phyloP scores from a whole-genome alignment of 345 rosid genomes.

The Brassica carinata region DNA sequence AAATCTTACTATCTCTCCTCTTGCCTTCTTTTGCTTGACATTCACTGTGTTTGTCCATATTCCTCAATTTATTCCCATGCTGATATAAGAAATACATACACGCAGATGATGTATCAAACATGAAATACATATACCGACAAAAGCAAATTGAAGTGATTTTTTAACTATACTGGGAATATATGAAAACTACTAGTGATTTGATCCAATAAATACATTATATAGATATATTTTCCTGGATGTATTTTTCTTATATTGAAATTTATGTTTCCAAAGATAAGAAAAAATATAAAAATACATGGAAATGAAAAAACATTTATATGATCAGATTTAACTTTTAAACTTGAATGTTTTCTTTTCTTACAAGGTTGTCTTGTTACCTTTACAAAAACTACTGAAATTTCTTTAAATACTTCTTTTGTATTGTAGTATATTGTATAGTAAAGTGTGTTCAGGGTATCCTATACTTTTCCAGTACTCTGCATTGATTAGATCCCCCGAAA shows the following conservation, averaged over 20 bases:
- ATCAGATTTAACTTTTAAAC: neutral
- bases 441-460: neutral
- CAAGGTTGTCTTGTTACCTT: constrained; percentile 1
- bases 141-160: neutral
- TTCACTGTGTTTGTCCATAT: constrained; percentile 1
- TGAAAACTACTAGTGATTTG: no score
- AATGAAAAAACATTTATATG: neutral
- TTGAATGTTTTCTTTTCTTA: neutral
- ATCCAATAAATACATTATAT: no score
- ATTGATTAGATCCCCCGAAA: neutral
- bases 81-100: neutral
- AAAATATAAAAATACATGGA: neutral
- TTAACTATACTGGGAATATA: neutral
- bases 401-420: no score
- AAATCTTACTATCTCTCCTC: neutral
- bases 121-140: neutral
- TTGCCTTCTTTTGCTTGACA: neutral
- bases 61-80: neutral
- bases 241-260: neutral
- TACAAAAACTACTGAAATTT: neutral
- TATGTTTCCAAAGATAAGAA: neutral
- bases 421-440: no score
- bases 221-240: neutral
- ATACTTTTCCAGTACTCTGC: neutral
- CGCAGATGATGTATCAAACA: neutral